Percentiles rank a stretch among this genome's conserved stretches.
These are phyloP conservation scores for Botrytis squamosa DNA, from an alignment of 2,329 filamentous ascomycete genomes.

Conservation along the genomic window DNA sequence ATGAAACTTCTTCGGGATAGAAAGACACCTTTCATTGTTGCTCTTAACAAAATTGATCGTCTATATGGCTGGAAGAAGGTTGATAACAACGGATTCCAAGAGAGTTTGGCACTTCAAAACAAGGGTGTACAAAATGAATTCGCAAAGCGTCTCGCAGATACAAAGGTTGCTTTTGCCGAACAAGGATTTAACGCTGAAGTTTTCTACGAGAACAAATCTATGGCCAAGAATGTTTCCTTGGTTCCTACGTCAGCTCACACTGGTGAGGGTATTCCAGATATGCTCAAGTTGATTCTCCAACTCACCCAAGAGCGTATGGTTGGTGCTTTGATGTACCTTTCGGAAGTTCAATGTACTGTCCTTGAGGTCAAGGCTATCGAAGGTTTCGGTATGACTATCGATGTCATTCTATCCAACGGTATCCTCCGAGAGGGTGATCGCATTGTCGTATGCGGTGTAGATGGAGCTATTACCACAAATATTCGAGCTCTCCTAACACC, in stretches of 20 bases:
- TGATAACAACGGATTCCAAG: conserved; percentile 96
- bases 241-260: conserved; percentile 97
- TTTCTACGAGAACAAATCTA: conserved; percentile 96
- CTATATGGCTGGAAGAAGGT: conserved; percentile 99
- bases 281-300: conserved; percentile 91
- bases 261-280: conserved; percentile 98
- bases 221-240: conserved; percentile 91
- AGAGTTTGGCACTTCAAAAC: conserved; percentile 85
- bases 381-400: conserved; percentile 97
- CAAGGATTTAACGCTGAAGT: conserved; percentile 98
- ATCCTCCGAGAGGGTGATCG: conserved; percentile 91
- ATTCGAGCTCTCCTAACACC: conserved; percentile 93
- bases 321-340: conserved; percentile 94
- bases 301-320: conserved; percentile 98
- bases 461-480: conserved; percentile 92
- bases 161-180: conserved; percentile 91
- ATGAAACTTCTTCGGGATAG: conserved; percentile 91
- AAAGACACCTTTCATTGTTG: conserved; percentile 97
- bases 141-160: conserved; percentile 81
- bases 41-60: conserved; percentile 99
- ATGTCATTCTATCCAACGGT: conserved; percentile 95
- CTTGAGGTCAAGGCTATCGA: conserved; percentile 99
- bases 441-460: conserved; percentile 93
- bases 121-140: conserved; percentile 95
- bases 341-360: conserved; percentile 95